Percentiles rank a stretch among this genome's conserved stretches.
phyloP scores from a whole-genome alignment of 768 basidiomycete species.

The Serendipita sp. region DNA sequence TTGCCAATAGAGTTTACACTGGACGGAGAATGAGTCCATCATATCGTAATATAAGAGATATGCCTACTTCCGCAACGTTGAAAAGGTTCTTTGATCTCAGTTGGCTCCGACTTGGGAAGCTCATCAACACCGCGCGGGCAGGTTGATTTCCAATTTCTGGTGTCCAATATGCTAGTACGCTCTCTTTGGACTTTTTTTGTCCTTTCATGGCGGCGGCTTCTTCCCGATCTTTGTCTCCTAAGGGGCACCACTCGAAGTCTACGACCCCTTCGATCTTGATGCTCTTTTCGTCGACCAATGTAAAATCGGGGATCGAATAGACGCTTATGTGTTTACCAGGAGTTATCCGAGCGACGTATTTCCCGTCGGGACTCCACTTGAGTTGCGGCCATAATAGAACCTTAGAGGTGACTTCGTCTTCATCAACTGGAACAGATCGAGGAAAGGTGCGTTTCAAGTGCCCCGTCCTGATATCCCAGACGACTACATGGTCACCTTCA shows the following conservation, averaged over 20 bases:
- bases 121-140: conserved; percentile 85
- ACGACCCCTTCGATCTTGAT: conserved; percentile 94
- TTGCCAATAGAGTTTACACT: conserved; percentile 99
- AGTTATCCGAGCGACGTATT: conserved; percentile 78
- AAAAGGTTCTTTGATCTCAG: conserved; percentile 93
- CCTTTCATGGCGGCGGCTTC: conserved; percentile 39
- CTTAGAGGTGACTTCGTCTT: conserved; percentile 39
- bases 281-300: conserved; percentile 87
- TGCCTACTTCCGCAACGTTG: conserved; percentile 84
- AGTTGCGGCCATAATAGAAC: conserved; percentile 74
- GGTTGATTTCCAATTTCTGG: conserved; percentile 95
- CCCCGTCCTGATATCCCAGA: conserved; percentile 97
- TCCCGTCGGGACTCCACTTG: conserved; percentile 96
- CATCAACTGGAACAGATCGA: conserved; percentile 32
- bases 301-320: conserved; percentile 89
- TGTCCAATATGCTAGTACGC: conserved; percentile 94
- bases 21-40: conserved; percentile 3
- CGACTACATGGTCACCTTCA: conserved; percentile 88
- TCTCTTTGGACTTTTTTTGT: conserved; percentile 57
- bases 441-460: conserved; percentile 84
- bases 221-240: conserved; percentile 75
- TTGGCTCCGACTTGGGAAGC: conserved; percentile 69
- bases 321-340: conserved; percentile 90
- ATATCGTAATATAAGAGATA: background rate
- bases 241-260: conserved; percentile 98